phyloP scores from a whole-genome alignment of 768 basidiomycete species.

The Podaxis pistillaris region DNA sequence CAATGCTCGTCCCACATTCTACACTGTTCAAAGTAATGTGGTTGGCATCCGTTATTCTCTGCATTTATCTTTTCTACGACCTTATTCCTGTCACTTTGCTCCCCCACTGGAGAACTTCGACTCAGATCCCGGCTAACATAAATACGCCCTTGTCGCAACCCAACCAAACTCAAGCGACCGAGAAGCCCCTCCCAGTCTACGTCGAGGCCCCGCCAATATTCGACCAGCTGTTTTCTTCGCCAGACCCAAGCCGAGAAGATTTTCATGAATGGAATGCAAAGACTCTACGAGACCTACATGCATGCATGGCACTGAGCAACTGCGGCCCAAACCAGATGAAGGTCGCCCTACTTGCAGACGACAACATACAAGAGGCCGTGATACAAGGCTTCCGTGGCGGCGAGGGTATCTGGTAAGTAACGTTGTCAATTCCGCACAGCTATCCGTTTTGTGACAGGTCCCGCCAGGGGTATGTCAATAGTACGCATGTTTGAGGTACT shows the following conservation, averaged over 20 bases:
- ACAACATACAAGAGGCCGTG: conserved; percentile 25
- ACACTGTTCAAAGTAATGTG: not conserved
- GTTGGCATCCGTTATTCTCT: not conserved
- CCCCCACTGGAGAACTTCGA: not conserved
- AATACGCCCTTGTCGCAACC: not conserved
- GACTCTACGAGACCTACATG: conserved; percentile 23
- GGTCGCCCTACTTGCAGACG: conserved; percentile 29
- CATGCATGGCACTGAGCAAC: conserved; percentile 26
- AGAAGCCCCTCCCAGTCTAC: not conserved
- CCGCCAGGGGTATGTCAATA: conserved; percentile 24
- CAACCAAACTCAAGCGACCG: not conserved
- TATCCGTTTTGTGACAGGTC: not conserved
- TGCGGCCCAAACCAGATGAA: conserved; percentile 33
- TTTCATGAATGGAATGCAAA: conserved; percentile 29
- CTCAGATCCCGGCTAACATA: not conserved
- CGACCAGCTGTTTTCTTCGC: conserved; percentile 18
- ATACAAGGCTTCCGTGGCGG: conserved; percentile 18
- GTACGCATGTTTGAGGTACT: conserved; percentile 15
- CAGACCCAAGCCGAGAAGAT: conserved; percentile 17
- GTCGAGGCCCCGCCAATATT: conserved; percentile 10
- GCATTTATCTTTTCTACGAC: not conserved
- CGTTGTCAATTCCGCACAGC: not conserved
- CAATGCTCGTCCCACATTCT: not conserved
- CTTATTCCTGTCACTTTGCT: not conserved
- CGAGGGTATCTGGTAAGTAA: conserved; percentile 30